These are phyloP conservation scores for Crotalaria pallida DNA, from an alignment of 306 rosid genomes.

Conservation along the genomic window DNA sequence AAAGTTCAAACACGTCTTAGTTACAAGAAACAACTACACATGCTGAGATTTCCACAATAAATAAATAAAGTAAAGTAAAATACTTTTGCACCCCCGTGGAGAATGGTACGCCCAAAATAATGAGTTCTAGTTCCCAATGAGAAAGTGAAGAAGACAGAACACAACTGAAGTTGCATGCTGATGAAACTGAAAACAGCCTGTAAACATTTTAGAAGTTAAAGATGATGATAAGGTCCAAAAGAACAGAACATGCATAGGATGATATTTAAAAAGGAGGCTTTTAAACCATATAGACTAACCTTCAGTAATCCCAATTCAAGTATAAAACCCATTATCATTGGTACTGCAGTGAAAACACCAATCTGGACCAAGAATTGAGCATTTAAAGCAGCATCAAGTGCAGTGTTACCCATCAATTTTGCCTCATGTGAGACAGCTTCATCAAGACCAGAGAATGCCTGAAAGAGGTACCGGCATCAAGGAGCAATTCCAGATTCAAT, in stretches of 20 bases:
- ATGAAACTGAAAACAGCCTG: constrained; percentile 96
- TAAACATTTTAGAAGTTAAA: constrained; percentile 17
- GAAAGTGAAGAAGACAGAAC: constrained; percentile 97
- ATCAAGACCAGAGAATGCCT: constrained; percentile 95
- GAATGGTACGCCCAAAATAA: constrained; percentile 95
- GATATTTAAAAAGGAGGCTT: not conserved
- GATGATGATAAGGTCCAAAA: constrained; percentile 2
- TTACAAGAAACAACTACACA: not conserved
- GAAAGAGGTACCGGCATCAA: constrained; percentile 29
- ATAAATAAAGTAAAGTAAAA: not conserved
- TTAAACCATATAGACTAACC: constrained; percentile 42
- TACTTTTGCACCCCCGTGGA: constrained; percentile 98
- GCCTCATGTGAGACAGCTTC: constrained; percentile 50
- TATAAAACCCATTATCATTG: constrained; percentile 92
- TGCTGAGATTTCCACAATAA: not conserved
- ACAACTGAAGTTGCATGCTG: constrained; percentile 95
- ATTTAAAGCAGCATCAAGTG: constrained; percentile 83
- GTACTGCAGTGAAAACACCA: constrained; percentile 91
- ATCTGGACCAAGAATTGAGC: constrained; percentile 96
- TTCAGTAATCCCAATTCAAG: constrained; percentile 86
- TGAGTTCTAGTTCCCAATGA: constrained; percentile 96
- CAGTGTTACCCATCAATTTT: constrained; percentile 60
- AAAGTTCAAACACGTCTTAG: constrained; percentile 10
- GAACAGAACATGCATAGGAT: not conserved
- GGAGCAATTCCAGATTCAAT: not conserved